Evolutionary conservation across 176 grass and related monocot genomes (phyloP).

Genomic region (Eleusine indica): DNA sequence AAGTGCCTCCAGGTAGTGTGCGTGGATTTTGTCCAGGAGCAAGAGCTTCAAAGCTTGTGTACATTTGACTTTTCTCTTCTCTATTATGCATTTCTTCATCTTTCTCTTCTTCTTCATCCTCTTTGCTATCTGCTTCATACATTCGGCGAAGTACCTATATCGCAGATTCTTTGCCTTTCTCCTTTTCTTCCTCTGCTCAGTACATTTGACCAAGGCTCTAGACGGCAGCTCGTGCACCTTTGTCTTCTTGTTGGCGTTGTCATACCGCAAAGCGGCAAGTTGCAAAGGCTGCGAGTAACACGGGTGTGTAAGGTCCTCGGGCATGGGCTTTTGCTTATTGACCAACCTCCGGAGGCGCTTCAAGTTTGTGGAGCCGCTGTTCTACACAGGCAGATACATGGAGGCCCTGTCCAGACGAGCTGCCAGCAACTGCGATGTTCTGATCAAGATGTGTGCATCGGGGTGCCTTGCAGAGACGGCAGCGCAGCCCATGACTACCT

Average conservation of each 20-base stretch:
- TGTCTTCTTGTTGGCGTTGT: background rate
- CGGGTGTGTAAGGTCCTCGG: background rate
- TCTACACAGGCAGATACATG: background rate
- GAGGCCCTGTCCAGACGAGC: background rate
- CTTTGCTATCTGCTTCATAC: background rate
- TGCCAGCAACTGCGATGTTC: background rate
- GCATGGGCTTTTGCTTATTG: background rate
- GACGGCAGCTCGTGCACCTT: background rate
- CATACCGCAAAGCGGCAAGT: background rate
- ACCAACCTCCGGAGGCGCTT: background rate
- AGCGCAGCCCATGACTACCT: background rate
- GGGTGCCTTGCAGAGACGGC: background rate
- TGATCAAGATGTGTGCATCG: background rate
- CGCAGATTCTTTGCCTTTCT: background rate
- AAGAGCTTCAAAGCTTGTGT: background rate
- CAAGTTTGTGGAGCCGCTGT: background rate
- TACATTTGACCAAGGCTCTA: background rate
- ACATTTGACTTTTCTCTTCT: background rate
- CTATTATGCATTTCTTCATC: background rate
- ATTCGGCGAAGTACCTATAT: background rate
- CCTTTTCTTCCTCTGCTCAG: background rate
- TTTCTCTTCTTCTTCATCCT: background rate
- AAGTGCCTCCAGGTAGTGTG: background rate
- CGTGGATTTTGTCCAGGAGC: constrained; percentile 12
- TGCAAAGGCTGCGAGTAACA: background rate